Evolutionary conservation across 1,284 basidiomycete genomes (phyloP).

Genomic region (Cryptococcus amylolentus): DNA sequence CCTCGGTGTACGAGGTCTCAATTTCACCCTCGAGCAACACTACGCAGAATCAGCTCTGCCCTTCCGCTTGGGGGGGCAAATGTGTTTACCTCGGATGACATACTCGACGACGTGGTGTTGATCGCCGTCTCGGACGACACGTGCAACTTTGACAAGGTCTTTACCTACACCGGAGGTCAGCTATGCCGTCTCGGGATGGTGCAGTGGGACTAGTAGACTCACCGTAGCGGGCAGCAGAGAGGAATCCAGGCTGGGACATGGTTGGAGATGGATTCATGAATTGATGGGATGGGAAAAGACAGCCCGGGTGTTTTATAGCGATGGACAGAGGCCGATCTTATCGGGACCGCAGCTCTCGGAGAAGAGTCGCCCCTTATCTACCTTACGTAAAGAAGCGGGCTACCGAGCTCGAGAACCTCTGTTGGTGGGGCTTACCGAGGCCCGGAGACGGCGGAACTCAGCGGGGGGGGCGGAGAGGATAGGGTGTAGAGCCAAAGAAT

Average conservation of each 20-base stretch:
- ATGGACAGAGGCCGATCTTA: not conserved
- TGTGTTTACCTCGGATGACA: conserved; percentile 56
- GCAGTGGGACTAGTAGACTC: not conserved
- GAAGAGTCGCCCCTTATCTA: no score
- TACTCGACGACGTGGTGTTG: conserved; percentile 51
- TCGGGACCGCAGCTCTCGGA: not conserved
- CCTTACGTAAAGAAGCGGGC: no score
- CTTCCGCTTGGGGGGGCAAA: not conserved
- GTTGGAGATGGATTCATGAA: not conserved
- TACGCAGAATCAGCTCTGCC: conserved; percentile 17
- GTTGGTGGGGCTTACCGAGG: no score
- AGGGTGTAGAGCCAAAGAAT: no score
- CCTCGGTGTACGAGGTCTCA: conserved; percentile 69
- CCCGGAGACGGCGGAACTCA: no score
- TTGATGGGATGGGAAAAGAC: no score
- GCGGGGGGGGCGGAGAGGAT: no score
- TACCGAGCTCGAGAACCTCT: no score
- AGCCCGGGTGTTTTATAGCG: not conserved
- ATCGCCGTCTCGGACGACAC: conserved; percentile 66
- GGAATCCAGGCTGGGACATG: conserved; percentile 39
- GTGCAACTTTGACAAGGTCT: conserved; percentile 76
- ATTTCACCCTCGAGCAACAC: conserved; percentile 77
- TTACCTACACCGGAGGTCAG: conserved; percentile 57
- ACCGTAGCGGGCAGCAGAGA: conserved; percentile 43
- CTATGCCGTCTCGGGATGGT: not conserved